Conservation (phyloP, 495 filamentous ascomycete species). For the Podospora conica region DNA sequence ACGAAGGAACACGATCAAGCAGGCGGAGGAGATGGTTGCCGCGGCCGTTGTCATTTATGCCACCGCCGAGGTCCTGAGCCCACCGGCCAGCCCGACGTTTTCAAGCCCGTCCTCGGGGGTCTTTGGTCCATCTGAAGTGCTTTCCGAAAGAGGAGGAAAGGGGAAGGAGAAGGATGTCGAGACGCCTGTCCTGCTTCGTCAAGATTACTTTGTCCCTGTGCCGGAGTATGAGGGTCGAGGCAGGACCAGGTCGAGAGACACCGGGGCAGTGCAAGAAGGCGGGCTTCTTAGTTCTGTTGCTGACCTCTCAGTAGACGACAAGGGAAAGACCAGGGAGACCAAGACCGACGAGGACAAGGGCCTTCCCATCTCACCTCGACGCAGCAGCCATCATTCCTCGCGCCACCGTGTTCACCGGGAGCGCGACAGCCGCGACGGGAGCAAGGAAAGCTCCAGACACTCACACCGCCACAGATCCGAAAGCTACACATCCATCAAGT, state of each 20-base stretch:
- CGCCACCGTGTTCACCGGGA: conserved; percentile 25
- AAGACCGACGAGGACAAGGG: conserved; percentile 27
- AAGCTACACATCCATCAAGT: conserved; percentile 28
- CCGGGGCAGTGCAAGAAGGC: conserved; percentile 21
- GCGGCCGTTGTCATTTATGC: conserved; percentile 44
- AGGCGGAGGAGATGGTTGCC: conserved; percentile 41
- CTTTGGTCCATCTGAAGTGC: conserved; percentile 28
- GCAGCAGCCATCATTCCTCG: conserved; percentile 32
- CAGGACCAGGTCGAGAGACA: conserved; percentile 27
- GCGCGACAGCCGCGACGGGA: conserved; percentile 24
- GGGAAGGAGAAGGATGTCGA: conserved; percentile 31
- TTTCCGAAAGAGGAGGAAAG: conserved; percentile 24
- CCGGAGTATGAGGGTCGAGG: conserved; percentile 19
- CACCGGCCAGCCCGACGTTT: conserved; percentile 29
- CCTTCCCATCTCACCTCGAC: conserved; percentile 24
- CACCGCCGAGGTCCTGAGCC: conserved; percentile 34
- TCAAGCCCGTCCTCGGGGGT: conserved; percentile 22
- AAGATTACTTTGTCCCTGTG: conserved; percentile 11
- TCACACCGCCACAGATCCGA: conserved; percentile 31
- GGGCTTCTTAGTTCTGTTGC: conserved; percentile 33
- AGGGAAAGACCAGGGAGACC: conserved; percentile 28
- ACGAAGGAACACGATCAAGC: conserved; percentile 34
- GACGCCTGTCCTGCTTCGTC: conserved; percentile 17
- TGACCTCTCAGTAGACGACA: conserved; percentile 45
- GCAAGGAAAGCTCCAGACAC: conserved; percentile 30